phyloP scores from a whole-genome alignment of 2,329 filamentous ascomycete species.

The Pyrenophora teres region DNA sequence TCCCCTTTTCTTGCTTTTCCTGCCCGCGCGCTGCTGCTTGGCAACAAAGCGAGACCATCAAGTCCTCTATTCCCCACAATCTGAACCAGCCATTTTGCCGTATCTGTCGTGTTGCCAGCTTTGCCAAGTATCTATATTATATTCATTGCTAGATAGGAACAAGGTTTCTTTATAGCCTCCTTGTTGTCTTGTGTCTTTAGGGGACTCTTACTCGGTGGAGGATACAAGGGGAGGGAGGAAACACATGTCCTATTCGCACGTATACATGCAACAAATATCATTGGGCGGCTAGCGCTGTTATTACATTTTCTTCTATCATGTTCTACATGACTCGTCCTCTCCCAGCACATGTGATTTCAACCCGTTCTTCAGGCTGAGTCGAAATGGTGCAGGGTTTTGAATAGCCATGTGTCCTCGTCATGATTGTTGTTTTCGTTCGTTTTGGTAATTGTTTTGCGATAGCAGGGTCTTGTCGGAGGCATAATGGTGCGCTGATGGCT shows the following conservation, averaged over 20 bases:
- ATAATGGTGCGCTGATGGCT: no score
- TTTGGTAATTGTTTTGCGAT: no score
- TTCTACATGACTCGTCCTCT: slow-evolving; percentile 7
- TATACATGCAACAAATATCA: slow-evolving; percentile 11
- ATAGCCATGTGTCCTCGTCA: background rate
- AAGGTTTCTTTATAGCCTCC: no score
- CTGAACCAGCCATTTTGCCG: background rate
- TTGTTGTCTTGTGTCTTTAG: no score
- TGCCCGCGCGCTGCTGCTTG: no score
- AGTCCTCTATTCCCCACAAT: slow-evolving; percentile 3
- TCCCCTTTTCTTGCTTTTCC: no score
- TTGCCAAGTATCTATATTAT: background rate
- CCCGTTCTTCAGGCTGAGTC: background rate
- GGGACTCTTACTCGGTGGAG: no score
- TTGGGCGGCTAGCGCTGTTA: slow-evolving; percentile 37
- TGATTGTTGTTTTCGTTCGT: background rate
- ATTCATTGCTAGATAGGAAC: background rate
- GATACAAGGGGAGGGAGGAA: background rate
- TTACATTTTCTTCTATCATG: slow-evolving; percentile 21
- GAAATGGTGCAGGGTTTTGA: background rate
- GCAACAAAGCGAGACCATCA: no score
- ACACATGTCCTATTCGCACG: slow-evolving; percentile 5
- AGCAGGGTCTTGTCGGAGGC: no score
- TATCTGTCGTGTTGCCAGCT: background rate
- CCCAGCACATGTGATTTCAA: slow-evolving; percentile 3